Base-by-base conservation (phyloP, 225 moss, liverwort and hornwort species). In the Lunularia cruciata region DNA sequence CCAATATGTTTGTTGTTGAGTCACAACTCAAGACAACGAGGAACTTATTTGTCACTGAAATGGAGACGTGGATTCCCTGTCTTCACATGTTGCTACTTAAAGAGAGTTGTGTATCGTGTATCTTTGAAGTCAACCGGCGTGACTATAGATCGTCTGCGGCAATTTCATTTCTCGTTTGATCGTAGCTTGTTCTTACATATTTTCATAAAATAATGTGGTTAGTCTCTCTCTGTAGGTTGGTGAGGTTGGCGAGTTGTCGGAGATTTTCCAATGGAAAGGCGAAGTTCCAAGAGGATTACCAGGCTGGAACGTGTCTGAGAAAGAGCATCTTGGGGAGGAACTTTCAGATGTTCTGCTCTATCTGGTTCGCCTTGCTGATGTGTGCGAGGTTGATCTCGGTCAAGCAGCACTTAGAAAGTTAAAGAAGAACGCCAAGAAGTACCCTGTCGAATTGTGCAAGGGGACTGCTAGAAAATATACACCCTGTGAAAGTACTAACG, bases 191-290 rank as follows among this genome's bases (percentile, higher is more conserved):
- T 14, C 26, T 52, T 40, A 40, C 40, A 6, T 40, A 40, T 40
- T n/a, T n/a, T n/a, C n/a, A n/a, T 13, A 40, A 40, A 40, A 6
- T 6, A 40, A 40, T 40, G 8, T 40, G 6, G 40, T 40, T 13
- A 13, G 6, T 40, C 40, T 52, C 48, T 76, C 26, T 53, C 19
- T 74, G 40, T 74, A 96, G 96, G 96, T 96, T 25, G 92, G 96
- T 23, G 96, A 96, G 76, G 96, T 96, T 48, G 96, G 96, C 33
- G 96, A 96, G 85, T 79, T 96, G 39, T 96, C 96, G 0, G 96
- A 96, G 72, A 90, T 96, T 18, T 96, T 96, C 42, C 96, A 96
- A 76, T 96, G 96, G 96, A 96, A 92, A 73, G 96, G 96, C 14
- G 96, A 96, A 76, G 96, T 96, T 6, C 90, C 96, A n/a, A 78